Evolutionary conservation across 192 early-diverging fungal species (phyloP).

Genomic region (Entomortierella beljakovae): DNA sequence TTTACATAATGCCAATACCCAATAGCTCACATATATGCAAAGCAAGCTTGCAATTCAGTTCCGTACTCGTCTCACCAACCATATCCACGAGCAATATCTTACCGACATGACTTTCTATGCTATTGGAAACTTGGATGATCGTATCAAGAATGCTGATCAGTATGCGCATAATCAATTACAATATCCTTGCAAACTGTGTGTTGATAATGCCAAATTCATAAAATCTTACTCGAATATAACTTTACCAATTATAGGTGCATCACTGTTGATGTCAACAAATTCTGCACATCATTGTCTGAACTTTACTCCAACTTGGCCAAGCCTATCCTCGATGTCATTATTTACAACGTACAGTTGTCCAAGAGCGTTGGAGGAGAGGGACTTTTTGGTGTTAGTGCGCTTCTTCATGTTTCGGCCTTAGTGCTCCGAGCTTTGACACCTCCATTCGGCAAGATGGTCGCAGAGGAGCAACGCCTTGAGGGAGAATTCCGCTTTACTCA

Average conservation of each 20-base stretch:
- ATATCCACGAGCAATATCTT: conserved; percentile 89
- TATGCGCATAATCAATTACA: conserved; percentile 25
- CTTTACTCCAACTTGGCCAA: conserved; percentile 97
- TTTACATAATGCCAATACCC: not conserved
- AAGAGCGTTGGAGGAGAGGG: conserved; percentile 88
- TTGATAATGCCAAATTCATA: not conserved
- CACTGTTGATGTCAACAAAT: conserved; percentile 92
- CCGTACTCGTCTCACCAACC: conserved; percentile 88
- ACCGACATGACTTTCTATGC: conserved; percentile 94
- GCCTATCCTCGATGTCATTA: conserved; percentile 92
- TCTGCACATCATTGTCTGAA: conserved; percentile 86
- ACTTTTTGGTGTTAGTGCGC: conserved; percentile 82
- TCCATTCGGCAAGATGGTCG: conserved; percentile 96
- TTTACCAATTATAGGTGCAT: conserved; percentile 58
- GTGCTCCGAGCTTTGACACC: conserved; percentile 89
- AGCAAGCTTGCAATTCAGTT: conserved; percentile 82
- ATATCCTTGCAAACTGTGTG: not conserved
- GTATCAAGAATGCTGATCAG: conserved; percentile 93
- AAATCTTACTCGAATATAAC: not conserved
- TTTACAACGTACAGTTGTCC: conserved; percentile 92
- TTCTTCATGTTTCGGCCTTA: conserved; percentile 82
- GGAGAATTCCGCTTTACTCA: conserved; percentile 97
- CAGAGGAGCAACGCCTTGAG: conserved; percentile 90
- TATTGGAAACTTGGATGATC: conserved; percentile 92
- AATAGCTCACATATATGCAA: conserved; percentile 78